These are phyloP conservation scores for Talaromyces pinophilus DNA, from an alignment of 2,329 filamentous ascomycete species.

Conservation along the genomic window DNA sequence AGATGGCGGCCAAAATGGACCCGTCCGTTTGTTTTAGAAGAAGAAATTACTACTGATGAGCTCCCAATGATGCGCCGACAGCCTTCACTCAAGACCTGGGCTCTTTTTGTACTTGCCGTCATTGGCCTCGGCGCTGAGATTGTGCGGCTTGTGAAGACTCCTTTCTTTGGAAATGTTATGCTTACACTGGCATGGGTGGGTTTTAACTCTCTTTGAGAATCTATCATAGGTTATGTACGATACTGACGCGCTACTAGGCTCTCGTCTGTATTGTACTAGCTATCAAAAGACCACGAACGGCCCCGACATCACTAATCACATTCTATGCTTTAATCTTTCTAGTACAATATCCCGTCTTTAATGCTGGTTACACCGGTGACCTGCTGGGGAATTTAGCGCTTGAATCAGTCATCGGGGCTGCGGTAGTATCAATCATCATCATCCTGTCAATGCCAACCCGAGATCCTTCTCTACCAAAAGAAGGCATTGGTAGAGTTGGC, in stretches of 20 bases:
- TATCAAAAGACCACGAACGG: constrained; percentile 44
- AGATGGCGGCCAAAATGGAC: constrained; percentile 52
- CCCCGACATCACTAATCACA: constrained; percentile 42
- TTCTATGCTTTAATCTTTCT: constrained; percentile 38
- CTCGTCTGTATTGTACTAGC: constrained; percentile 39
- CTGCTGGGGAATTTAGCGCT: constrained; percentile 28
- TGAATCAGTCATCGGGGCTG: constrained; percentile 40
- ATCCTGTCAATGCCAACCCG: constrained; percentile 71
- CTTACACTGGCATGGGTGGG: constrained; percentile 42
- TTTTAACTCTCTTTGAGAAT: constrained; percentile 19
- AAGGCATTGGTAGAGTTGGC: constrained; percentile 62
- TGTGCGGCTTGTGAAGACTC: constrained; percentile 28
- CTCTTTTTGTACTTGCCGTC: constrained; percentile 43
- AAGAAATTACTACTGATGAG: constrained; percentile 31
- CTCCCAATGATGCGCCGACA: constrained; percentile 36
- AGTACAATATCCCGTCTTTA: constrained; percentile 38
- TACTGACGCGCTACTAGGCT: constrained; percentile 35
- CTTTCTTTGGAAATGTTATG: constrained; percentile 25
- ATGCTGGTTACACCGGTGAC: constrained; percentile 26
- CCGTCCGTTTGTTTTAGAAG: constrained; percentile 54
- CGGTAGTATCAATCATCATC: constrained; percentile 52
- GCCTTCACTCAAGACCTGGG: constrained; percentile 37
- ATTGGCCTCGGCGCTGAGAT: constrained; percentile 39
- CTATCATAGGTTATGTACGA: background rate
- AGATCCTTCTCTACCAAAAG: constrained; percentile 55